Evolutionary conservation across 106 monocot genomes (phyloP), one percentile per base, ranked within the genome.

Genomic region (Dioscorea zingiberensis): DNA sequence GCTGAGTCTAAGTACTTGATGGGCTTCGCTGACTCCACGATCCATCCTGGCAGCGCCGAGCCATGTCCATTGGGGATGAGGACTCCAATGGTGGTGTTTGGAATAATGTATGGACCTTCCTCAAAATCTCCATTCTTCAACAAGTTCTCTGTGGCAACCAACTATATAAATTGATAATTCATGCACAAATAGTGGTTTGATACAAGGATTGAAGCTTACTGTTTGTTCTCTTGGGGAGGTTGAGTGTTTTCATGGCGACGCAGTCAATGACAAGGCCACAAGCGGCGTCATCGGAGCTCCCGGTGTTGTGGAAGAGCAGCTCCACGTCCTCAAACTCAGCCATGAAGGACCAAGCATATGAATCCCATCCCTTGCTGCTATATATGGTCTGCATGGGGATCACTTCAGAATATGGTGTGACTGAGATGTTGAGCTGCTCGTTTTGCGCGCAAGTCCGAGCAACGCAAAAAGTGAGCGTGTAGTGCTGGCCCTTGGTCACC

Each of bases 201-300:
- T 30, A 30, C 2, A 30, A 30, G 30, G 7, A 2, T 49, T 13
- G 13, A 17, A 13, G 21, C 55, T 56, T 70, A 85, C 84, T 64
- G 62, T 80, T 80, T 67, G 87, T 71, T 25, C 47, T 49, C n/a
- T 25, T 54, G 4, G 83, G 87, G 0, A 80, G 71, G 27, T 60
- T 44, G 53, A 87, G 64, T 14, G 60, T 55, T 49, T 72, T 55
- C 51, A 87, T 74, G 27, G 80, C 87, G 48, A 87, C 74, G 14
- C 80, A 80, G 68, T 87, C 87, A 44, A 87, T 80, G 53, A 87
- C 68, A 1, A 83, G 83, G 3, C 87, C 87, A 46, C 87, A 87
- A 3, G 87, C 80, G 3, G 87, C 80, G 61, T 87, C 87, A 0
- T 87, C 87, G 9, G 54, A 55, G 13, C 26, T 27, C 17, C 80